phyloP scores from a whole-genome alignment of 2,329 filamentous ascomycete species.

The Aspergillus hiratsukae region DNA sequence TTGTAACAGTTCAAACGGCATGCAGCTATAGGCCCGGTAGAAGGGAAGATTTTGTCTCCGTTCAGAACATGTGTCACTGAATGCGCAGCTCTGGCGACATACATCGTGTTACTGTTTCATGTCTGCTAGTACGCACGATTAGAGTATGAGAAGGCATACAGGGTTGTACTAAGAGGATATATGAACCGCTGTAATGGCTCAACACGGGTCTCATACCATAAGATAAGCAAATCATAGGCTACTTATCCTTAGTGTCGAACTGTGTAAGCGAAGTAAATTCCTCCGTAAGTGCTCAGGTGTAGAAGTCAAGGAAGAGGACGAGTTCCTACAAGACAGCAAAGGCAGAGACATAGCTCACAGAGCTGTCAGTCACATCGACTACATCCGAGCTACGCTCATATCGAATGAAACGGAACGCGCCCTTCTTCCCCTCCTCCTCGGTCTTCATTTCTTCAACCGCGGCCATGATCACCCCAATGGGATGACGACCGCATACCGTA shows the following conservation, averaged over 20 bases:
- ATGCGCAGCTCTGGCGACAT: not conserved
- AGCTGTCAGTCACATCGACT: constrained; percentile 64
- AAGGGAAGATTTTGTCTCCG: not conserved
- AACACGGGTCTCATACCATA: not conserved
- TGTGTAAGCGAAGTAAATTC: not conserved
- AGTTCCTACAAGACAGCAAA: constrained; percentile 65
- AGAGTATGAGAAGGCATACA: not conserved
- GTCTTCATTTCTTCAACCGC: constrained; percentile 64
- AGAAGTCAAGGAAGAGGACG: not conserved
- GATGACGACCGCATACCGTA: constrained; percentile 90
- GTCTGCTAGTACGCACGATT: not conserved
- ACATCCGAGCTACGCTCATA: constrained; percentile 85
- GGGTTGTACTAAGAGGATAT: not conserved
- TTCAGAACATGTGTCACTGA: not conserved
- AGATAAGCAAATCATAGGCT: not conserved
- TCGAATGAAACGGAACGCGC: constrained; percentile 70
- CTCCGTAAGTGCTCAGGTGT: not conserved
- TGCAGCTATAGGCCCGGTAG: not conserved
- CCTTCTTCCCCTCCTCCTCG: constrained; percentile 37
- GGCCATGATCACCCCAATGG: constrained; percentile 89
- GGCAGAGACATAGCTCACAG: constrained; percentile 92
- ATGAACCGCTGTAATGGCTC: not conserved
- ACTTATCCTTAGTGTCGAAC: not conserved
- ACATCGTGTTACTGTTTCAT: not conserved
- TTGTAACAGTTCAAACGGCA: not conserved